Conservation (phyloP, 345 rosid genomes). For the Clarkia xantiana region DNA sequence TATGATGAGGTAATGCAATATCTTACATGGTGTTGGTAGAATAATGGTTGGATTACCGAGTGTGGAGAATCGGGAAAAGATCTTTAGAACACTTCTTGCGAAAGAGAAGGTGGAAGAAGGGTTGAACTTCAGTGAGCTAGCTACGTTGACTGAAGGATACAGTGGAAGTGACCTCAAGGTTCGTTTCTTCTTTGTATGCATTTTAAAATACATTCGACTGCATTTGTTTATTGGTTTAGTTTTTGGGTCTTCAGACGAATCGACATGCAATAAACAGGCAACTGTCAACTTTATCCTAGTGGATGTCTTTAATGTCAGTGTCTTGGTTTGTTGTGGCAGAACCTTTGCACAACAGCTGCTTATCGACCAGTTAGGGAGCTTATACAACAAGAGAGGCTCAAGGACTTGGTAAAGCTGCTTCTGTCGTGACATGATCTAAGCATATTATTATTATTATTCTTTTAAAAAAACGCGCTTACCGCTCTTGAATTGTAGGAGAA, state of each 20-base stretch:
- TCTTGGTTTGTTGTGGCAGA: too few relatives aligned
- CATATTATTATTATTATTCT: too few relatives aligned
- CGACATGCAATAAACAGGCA: too few relatives aligned
- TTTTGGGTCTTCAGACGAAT: too few relatives aligned
- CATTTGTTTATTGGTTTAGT: too few relatives aligned
- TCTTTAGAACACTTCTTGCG: constrained; percentile 43
- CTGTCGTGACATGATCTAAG: too few relatives aligned
- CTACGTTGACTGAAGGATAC: constrained; percentile 65
- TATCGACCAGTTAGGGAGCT: constrained; percentile 78
- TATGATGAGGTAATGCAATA: too few relatives aligned
- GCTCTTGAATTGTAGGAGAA: constrained; percentile 27
- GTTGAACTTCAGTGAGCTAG: constrained; percentile 59
- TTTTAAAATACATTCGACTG: too few relatives aligned
- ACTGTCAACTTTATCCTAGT: too few relatives aligned
- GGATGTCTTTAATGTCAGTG: too few relatives aligned
- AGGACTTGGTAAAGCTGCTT: constrained; percentile 52
- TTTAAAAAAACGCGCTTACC: too few relatives aligned
- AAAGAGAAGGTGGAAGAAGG: constrained; percentile 57
- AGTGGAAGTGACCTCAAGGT: constrained; percentile 89
- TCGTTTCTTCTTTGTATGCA: not conserved
- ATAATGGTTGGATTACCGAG: constrained; percentile 72
- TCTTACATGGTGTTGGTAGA: constrained; percentile 18
- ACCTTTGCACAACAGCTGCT: constrained; percentile 77
- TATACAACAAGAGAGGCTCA: constrained; percentile 63
- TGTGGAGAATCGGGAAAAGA: constrained; percentile 59